Evolutionary conservation across 805 yeast genomes (phyloP).

Genomic region (Ascoidea rubescens): DNA sequence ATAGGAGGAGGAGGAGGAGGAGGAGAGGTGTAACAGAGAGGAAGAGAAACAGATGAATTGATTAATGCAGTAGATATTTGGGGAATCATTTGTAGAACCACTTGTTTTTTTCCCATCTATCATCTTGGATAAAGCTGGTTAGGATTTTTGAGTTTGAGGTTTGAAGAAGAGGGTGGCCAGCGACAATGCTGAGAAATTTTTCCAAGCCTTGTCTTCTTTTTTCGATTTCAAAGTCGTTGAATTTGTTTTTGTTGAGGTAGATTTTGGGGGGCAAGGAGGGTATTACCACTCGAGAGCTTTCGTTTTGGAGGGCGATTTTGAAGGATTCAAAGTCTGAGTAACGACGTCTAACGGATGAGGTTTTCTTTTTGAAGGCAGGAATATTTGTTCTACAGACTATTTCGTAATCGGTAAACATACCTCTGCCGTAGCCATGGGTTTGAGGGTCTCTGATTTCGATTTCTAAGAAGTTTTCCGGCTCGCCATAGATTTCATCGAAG

Average conservation of each 20-base stretch:
- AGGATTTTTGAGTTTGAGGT: slow-evolving; percentile 61
- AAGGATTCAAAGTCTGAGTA: slow-evolving; percentile 84
- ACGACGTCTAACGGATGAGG: slow-evolving; percentile 64
- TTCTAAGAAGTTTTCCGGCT: slow-evolving; percentile 88
- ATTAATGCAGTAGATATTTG: no score
- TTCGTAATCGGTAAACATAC: slow-evolving; percentile 86
- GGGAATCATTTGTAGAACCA: slow-evolving; percentile 3
- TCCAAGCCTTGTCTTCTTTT: slow-evolving; percentile 75
- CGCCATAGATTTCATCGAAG: slow-evolving; percentile 77
- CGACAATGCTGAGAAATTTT: slow-evolving; percentile 62
- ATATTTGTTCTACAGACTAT: slow-evolving; percentile 80
- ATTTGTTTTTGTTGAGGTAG: slow-evolving; percentile 48
- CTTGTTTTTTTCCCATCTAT: slow-evolving; percentile 45
- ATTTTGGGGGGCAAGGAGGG: slow-evolving; percentile 91
- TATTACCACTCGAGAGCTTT: slow-evolving; percentile 64
- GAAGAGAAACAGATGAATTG: no score
- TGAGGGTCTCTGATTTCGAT: slow-evolving; percentile 74
- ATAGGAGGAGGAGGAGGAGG: no score
- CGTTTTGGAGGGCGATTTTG: slow-evolving; percentile 58
- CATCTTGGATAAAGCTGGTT: slow-evolving; percentile 79
- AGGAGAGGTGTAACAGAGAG: no score
- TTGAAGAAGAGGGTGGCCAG: slow-evolving; percentile 88
- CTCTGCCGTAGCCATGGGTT: slow-evolving; percentile 55
- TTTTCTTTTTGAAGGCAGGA: slow-evolving; percentile 63
- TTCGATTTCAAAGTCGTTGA: slow-evolving; percentile 73